Percentiles rank a stretch among this genome's conserved stretches.
phyloP scores from a whole-genome alignment of 345 rosid genomes.

The Syzygium aromaticum region DNA sequence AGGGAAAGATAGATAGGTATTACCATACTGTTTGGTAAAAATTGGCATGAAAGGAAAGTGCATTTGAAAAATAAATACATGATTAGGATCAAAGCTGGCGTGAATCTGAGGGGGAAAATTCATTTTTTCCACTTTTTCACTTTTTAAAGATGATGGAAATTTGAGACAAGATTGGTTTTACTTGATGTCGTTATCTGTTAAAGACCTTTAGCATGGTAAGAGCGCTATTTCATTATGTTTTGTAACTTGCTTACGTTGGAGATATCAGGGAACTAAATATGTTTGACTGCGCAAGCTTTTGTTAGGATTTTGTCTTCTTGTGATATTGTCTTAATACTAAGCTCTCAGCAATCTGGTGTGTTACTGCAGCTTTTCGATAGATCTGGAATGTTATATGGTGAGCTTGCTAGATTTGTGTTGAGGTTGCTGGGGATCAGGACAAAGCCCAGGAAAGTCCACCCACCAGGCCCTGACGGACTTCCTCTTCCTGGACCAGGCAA shows the following conservation, averaged over 20 bases:
- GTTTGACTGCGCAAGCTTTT: not conserved
- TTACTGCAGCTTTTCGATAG: constrained; percentile 77
- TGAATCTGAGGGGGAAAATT: not conserved
- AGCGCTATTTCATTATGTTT: not conserved
- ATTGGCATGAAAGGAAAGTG: not conserved
- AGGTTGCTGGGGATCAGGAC: constrained; percentile 81
- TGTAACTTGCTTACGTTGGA: not conserved
- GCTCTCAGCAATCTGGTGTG: not conserved
- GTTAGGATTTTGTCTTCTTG: not conserved
- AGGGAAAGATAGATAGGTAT: not conserved
- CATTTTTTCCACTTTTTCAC: not conserved
- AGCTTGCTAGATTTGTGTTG: constrained; percentile 83
- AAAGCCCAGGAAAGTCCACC: constrained; percentile 63
- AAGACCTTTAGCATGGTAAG: not conserved
- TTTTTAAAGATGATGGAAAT: not conserved
- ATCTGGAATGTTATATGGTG: constrained; percentile 75
- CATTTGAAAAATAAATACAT: not conserved
- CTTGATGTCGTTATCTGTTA: not conserved
- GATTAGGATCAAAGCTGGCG: not conserved
- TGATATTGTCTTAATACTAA: not conserved
- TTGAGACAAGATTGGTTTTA: not conserved
- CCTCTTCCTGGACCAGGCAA: constrained; percentile 23
- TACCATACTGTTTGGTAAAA: not conserved
- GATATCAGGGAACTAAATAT: not conserved
- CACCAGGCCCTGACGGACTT: constrained; percentile 49